phyloP scores from a whole-genome alignment of 176 grass and related monocot species.

The Panicum miliaceum region DNA sequence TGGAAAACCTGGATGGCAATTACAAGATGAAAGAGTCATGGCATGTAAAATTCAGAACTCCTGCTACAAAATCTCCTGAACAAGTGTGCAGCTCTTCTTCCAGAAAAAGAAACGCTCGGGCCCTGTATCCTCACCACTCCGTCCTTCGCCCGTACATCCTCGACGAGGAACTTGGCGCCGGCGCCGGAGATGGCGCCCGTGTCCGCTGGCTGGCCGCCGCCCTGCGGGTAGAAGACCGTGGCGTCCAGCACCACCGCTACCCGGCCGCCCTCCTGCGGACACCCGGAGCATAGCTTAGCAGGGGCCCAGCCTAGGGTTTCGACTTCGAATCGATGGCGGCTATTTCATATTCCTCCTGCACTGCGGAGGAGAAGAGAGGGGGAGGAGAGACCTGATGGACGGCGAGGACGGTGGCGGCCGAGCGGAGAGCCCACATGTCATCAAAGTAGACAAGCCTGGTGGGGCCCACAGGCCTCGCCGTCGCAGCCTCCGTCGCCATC shows the following conservation, averaged over 20 bases:
- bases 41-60: not conserved
- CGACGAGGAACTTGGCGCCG: constrained; percentile 67
- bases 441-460: constrained; percentile 84
- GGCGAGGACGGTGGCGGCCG: constrained; percentile 57
- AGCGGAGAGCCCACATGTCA: constrained; percentile 69
- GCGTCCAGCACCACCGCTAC: constrained; percentile 68
- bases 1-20: constrained; percentile 67
- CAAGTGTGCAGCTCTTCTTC: not conserved
- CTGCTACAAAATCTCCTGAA: not conserved
- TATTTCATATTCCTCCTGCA: not conserved
- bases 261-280: constrained; percentile 54
- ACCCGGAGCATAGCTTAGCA: not conserved
- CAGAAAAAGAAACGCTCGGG: not conserved
- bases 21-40: not conserved
- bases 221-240: constrained; percentile 90
- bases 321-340: not conserved
- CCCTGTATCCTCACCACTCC: constrained; percentile 58
- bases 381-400: constrained; percentile 44
- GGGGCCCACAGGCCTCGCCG: constrained; percentile 8
- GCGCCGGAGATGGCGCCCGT: constrained; percentile 51
- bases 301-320: constrained; percentile 2
- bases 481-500: constrained; percentile 43
- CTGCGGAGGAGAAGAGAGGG: not conserved
- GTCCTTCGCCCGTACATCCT: constrained; percentile 80
- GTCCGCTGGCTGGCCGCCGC: constrained; percentile 86